Conservation (phyloP, 495 filamentous ascomycete genomes). For the Aspergillus diversus region DNA sequence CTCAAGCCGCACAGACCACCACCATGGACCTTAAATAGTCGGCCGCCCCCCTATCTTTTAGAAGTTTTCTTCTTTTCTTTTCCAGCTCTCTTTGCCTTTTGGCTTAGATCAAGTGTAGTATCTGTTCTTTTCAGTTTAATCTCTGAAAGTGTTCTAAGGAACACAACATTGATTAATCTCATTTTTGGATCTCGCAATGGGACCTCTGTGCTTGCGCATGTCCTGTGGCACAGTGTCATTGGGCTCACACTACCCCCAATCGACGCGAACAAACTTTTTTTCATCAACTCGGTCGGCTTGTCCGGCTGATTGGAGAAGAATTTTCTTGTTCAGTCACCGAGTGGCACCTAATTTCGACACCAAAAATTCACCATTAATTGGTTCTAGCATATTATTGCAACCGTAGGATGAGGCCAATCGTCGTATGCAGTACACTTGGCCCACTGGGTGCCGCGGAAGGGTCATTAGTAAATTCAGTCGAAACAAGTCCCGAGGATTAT, state of each 20-base stretch:
- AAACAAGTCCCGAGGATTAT: no score
- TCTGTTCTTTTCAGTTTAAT: slow-evolving; percentile 99
- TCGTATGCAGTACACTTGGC: no score
- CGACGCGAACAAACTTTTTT: slow-evolving; percentile 77
- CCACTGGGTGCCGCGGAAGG: no score
- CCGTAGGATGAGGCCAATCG: no score
- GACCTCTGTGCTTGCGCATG: slow-evolving; percentile 86
- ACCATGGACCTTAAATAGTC: slow-evolving; percentile 31
- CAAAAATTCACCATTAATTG: no score
- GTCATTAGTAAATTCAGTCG: no score
- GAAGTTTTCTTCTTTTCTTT: slow-evolving; percentile 51
- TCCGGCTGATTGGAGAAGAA: slow-evolving; percentile 67
- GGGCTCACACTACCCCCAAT: slow-evolving; percentile 87
- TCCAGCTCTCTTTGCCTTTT: slow-evolving; percentile 62
- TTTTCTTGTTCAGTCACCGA: background rate
- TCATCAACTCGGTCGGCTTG: slow-evolving; percentile 61
- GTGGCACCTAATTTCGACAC: no score
- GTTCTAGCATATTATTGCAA: no score
- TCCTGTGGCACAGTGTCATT: slow-evolving; percentile 73
- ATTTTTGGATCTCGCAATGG: slow-evolving; percentile 66
- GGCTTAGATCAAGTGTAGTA: slow-evolving; percentile 97
- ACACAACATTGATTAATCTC: slow-evolving; percentile 81
- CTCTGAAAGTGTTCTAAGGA: slow-evolving; percentile 70
- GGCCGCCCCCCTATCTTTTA: slow-evolving; percentile 24
- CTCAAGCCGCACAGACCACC: slow-evolving; percentile 25